phyloP scores from a whole-genome alignment of 2,329 filamentous ascomycete species.

The Ophiostoma sp. region DNA sequence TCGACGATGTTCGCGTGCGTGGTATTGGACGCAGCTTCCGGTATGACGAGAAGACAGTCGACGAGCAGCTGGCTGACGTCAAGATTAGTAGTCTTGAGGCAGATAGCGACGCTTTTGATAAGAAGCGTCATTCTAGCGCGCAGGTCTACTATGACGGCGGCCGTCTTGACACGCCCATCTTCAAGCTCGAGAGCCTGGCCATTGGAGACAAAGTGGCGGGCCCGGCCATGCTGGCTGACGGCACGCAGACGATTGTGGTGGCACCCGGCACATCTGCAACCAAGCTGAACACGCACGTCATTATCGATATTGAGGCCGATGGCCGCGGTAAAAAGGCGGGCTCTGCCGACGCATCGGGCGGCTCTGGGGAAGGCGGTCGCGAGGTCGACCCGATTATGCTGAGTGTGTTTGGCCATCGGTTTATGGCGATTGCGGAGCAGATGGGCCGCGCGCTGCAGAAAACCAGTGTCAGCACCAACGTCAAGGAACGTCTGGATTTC shows the following conservation, averaged over 20 bases:
- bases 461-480: constrained; percentile 23
- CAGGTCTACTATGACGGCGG: constrained; percentile 83
- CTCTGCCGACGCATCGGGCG: constrained; percentile 50
- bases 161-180: constrained; percentile 71
- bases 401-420: constrained; percentile 24
- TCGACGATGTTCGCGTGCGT: constrained; percentile 67
- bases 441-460: constrained; percentile 24
- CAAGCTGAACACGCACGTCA: constrained; percentile 78
- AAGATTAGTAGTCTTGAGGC: constrained; percentile 52
- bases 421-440: constrained; percentile 25
- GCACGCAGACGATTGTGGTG: constrained; percentile 87
- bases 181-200: constrained; percentile 68
- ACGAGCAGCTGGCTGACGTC: constrained; percentile 71
- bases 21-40: constrained; percentile 86
- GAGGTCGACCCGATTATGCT: constrained; percentile 61
- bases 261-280: constrained; percentile 71
- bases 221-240: constrained; percentile 80
- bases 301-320: constrained; percentile 69
- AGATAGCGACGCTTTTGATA: constrained; percentile 28
- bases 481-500: constrained; percentile 25
- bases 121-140: constrained; percentile 59
- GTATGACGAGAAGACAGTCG: constrained; percentile 73
- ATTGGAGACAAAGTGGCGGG: constrained; percentile 69
- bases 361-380: constrained; percentile 78
- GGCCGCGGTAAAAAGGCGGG: constrained; percentile 29